Evolutionary conservation across 2,329 filamentous ascomycete species (phyloP), one percentile per base, ranked within the genome.

Genomic region (Stagonosporopsis cucurbitacearum): DNA sequence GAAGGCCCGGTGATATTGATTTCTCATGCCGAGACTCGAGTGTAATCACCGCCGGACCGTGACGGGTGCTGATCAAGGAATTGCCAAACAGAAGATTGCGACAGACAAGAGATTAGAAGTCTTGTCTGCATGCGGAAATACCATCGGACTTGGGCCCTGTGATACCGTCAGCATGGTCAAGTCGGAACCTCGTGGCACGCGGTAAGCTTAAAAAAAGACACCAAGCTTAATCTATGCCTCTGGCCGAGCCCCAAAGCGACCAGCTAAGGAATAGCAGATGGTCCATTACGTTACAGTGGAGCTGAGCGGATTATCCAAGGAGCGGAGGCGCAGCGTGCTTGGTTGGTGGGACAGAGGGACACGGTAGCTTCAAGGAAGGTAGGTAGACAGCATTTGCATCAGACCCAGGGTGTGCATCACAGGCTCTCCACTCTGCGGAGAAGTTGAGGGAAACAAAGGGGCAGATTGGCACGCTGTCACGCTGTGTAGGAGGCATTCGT

Each of bases 161-260:
- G 40, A 54, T 36, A 50, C 35, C 23, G 35, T 50, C 23, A 39
- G 46, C 50, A 12, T 69, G 70, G 65, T 55, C 60, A 60, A 61
- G 56, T 59, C 55, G 65, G 63, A 64, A 62, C 62, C 62, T 63
- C 57, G 58, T 66, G 65, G 62, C 54, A 68, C 63, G 56, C 53
- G 63, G 70, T 75, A 74, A 74, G 70, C 70, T 74, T 72, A 71
- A 72, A 65, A 37, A 49, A 62, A 57, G 54, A 54, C 64, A 68
- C 66, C 67, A 68, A 65, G 69, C 68, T 68, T 69, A 65, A 68
- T 64, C 49, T 45, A 65, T 63, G 35, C 54, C 53, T 50, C 30
- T 54, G 58, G 62, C 65, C 63, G 57, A 67, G 63, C 48, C 13
- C 41, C 54, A 58, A 61, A 63, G 61, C 62, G 57, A 65, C 57